Base-by-base conservation (phyloP, 148 eudicot genomes). In the Hydrangea macrophylla region DNA sequence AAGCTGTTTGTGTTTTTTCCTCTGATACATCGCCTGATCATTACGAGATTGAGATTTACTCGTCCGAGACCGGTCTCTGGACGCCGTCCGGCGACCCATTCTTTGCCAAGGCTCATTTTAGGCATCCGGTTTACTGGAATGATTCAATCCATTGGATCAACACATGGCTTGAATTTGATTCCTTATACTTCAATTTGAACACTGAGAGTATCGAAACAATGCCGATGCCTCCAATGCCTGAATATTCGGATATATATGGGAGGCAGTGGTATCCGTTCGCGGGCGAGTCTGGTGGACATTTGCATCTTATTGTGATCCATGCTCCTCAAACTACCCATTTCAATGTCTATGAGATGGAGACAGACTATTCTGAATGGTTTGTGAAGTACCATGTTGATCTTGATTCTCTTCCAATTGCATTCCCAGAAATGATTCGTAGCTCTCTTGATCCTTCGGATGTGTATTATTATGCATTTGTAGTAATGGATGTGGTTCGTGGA, bases 1-100 rank as follows among this genome's bases (percentile, higher is more conserved):
- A 72, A 63, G 64, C 64, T 25, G 37, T 72, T 7, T 20, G 63
- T 22, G 50, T 72, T 50, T 35, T 39, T 17, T 5, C 3, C 22
- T 25, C 62, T 2, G 10, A 15, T 5, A 4, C 56, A 17, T 10
- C n/a, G n/a, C n/a, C 37, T 1, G 3, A 7, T 7, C 27, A 23
- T 20, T 33, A n/a, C 32, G 51, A 28, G 6, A 42, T 72, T 13
- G 63, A 56, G 26, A 35, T 73, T 0, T 73, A 73, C 45, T 65
- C 76, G 8, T 59, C 67, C 12, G 35, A 60, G 48, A 23, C 76
- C 8, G 42, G 62, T 25, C 18, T 56, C 25, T 73, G 76, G 76
- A 35, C 35, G 22, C 39, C 8, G 33, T 40, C 57, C 0, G 58
- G 54, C 9, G 18, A 9, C 17, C 17, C 44, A 25, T 67, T 9